These are phyloP conservation scores for Chalciporus pseudorubinellus DNA, from an alignment of 768 basidiomycete species.

Conservation along the genomic window DNA sequence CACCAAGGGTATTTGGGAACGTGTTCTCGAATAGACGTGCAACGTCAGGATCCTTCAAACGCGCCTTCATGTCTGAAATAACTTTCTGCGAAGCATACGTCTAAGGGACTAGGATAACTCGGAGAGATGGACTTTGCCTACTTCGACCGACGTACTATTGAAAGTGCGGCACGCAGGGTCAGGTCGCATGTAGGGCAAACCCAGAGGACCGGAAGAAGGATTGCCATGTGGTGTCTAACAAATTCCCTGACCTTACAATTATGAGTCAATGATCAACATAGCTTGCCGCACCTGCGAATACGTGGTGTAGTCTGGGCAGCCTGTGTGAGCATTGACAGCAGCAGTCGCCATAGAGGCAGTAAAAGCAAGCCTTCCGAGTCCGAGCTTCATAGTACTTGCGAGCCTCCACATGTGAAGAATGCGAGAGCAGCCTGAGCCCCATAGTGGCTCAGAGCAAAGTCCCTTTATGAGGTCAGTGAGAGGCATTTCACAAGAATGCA, in stretches of 20 bases:
- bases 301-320: slow-evolving; percentile 61
- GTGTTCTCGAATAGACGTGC: slow-evolving; percentile 81
- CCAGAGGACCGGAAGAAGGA: slow-evolving; percentile 57
- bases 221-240: slow-evolving; percentile 57
- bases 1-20: slow-evolving; percentile 79
- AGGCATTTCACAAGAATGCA: slow-evolving; percentile 2
- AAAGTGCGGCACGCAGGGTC: slow-evolving; percentile 69
- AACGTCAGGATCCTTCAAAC: slow-evolving; percentile 73
- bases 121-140: slow-evolving; percentile 21
- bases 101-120: not conserved
- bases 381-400: slow-evolving; percentile 18
- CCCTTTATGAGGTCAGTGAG: slow-evolving; percentile 9
- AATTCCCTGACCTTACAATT: not conserved
- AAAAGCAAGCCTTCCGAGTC: slow-evolving; percentile 21
- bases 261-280: not conserved
- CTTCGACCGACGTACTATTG: slow-evolving; percentile 73
- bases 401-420: slow-evolving; percentile 10
- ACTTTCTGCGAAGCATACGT: slow-evolving; percentile 48
- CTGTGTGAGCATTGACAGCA: slow-evolving; percentile 22
- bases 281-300: slow-evolving; percentile 52
- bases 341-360: slow-evolving; percentile 24
- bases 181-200: slow-evolving; percentile 73
- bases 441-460: slow-evolving; percentile 1
- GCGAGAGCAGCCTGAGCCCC: slow-evolving; percentile 1
- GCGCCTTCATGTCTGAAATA: slow-evolving; percentile 66